Percentiles rank a stretch among this genome's conserved stretches.
Conservation (phyloP, 495 filamentous ascomycete species). For the Lophiotrema nucula region DNA sequence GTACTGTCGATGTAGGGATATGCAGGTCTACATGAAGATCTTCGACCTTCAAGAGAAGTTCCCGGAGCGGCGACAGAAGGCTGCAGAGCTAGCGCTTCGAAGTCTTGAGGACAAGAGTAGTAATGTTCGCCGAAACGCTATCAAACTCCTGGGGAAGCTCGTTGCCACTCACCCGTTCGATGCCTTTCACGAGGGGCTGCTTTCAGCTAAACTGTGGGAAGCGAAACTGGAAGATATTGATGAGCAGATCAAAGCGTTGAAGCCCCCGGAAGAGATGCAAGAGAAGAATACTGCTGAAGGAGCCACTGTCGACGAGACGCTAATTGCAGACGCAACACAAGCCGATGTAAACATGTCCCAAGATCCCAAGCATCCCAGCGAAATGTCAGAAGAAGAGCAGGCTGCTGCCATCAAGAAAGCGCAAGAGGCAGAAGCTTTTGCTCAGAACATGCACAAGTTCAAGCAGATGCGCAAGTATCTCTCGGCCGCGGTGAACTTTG, state of each 20-base stretch:
- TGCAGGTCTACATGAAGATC: slow-evolving; percentile 89
- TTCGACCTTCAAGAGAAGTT: slow-evolving; percentile 94
- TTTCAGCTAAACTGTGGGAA: slow-evolving; percentile 48
- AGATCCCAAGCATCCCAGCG: slow-evolving; percentile 51
- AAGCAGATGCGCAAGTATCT: slow-evolving; percentile 85
- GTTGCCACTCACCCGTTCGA: slow-evolving; percentile 93
- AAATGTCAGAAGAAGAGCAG: slow-evolving; percentile 60
- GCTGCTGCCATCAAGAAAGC: slow-evolving; percentile 63
- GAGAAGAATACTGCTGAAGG: slow-evolving; percentile 53
- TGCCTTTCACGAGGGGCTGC: slow-evolving; percentile 73
- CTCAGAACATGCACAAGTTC: slow-evolving; percentile 78
- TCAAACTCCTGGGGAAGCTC: slow-evolving; percentile 83
- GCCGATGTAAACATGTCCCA: slow-evolving; percentile 63
- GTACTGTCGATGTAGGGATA: slow-evolving; percentile 86
- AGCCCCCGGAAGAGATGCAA: slow-evolving; percentile 76
- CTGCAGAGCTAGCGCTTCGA: slow-evolving; percentile 77
- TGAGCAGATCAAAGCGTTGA: slow-evolving; percentile 73
- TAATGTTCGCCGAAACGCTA: slow-evolving; percentile 90
- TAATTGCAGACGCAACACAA: slow-evolving; percentile 88
- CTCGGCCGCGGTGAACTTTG: slow-evolving; percentile 85
- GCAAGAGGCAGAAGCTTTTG: slow-evolving; percentile 67
- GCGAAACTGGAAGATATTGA: slow-evolving; percentile 76
- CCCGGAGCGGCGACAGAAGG: slow-evolving; percentile 83
- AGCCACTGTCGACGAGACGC: slow-evolving; percentile 65
- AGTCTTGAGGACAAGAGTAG: slow-evolving; percentile 98